Percentiles rank a stretch among this genome's conserved stretches.
Conservation (phyloP, 306 rosid species). For the Luffa acutangula region DNA sequence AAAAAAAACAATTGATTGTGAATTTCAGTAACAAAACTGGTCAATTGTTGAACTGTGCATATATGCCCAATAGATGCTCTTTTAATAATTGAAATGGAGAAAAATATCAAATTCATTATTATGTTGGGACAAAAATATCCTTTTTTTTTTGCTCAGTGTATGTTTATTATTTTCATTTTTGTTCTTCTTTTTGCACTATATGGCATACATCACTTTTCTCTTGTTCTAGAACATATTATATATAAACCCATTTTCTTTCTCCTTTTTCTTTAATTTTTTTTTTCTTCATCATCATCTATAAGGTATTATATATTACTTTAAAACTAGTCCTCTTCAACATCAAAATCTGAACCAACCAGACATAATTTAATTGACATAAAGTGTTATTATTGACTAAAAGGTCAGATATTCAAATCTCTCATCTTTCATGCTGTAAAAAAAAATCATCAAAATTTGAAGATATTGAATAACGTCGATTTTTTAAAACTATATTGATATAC, state of each 20-base stretch:
- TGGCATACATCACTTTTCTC: not conserved
- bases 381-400: no score
- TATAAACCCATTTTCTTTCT: not conserved
- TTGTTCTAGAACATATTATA: not conserved
- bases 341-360: not conserved
- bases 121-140: constrained; percentile 4
- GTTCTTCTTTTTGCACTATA: not conserved
- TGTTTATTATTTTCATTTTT: not conserved
- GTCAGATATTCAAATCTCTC: no score
- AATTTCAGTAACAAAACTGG: not conserved
- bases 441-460: no score
- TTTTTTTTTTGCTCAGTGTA: not conserved
- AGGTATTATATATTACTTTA: not conserved
- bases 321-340: not conserved
- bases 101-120: not conserved
- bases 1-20: not conserved
- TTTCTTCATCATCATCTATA: not conserved
- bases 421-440: no score
- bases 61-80: not conserved
- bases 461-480: no score
- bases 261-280: not conserved
- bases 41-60: not conserved
- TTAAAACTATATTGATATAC: no score
- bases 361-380: no score
- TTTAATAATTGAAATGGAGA: not conserved